These are phyloP conservation scores for Phaffia tasmanica DNA, from an alignment of 768 basidiomycete genomes.

Conservation along the genomic window DNA sequence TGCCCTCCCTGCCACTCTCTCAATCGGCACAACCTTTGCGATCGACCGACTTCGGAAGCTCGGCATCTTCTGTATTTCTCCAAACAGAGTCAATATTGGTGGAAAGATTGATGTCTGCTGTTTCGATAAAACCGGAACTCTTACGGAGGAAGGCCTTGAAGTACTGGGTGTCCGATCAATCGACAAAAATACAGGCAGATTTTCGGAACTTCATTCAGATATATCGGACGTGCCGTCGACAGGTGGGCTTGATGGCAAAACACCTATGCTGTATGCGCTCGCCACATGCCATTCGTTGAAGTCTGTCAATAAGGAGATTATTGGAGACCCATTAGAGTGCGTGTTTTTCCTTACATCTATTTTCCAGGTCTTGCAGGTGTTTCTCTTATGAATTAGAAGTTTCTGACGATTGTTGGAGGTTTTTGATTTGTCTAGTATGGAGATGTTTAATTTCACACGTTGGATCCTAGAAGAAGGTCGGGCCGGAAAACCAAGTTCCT, in stretches of 20 bases:
- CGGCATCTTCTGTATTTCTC: slow-evolving; percentile 93
- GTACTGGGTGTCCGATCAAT: slow-evolving; percentile 84
- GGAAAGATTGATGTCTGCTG: slow-evolving; percentile 96
- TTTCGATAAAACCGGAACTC: slow-evolving; percentile 97
- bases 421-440: background rate
- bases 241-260: slow-evolving; percentile 52
- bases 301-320: slow-evolving; percentile 69
- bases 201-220: slow-evolving; percentile 81
- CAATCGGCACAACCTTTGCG: slow-evolving; percentile 93
- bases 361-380: background rate
- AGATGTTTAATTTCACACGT: slow-evolving; percentile 95
- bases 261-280: slow-evolving; percentile 79
- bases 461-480: slow-evolving; percentile 94
- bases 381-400: background rate
- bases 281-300: slow-evolving; percentile 95
- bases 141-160: slow-evolving; percentile 95
- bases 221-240: slow-evolving; percentile 66
- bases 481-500: slow-evolving; percentile 45
- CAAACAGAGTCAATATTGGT: slow-evolving; percentile 84
- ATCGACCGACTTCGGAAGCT: slow-evolving; percentile 72
- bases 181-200: slow-evolving; percentile 60
- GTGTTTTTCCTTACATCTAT: background rate
- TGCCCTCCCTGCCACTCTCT: slow-evolving; percentile 89
- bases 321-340: slow-evolving; percentile 90
- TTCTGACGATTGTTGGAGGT: background rate